Evolutionary conservation across 2,329 filamentous ascomycete genomes (phyloP).

Genomic region (Zymoseptoria crescenta): DNA sequence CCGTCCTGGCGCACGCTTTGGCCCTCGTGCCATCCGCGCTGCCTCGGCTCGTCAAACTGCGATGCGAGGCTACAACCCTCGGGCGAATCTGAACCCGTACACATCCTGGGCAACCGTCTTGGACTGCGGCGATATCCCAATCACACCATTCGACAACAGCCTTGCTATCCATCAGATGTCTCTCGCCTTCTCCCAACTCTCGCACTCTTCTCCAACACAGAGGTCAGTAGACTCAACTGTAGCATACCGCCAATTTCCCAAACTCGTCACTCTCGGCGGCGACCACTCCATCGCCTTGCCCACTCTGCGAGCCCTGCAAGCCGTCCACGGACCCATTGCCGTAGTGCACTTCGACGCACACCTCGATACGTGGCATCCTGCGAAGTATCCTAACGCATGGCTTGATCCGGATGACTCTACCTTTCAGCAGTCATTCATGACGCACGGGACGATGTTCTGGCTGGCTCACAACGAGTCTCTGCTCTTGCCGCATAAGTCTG

Average conservation of each 20-base stretch:
- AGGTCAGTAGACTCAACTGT: conserved; percentile 32
- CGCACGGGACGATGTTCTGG: conserved; percentile 89
- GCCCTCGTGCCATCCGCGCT: conserved; percentile 77
- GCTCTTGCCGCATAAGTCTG: conserved; percentile 63
- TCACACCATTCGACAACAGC: conserved; percentile 78
- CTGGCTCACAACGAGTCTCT: conserved; percentile 73
- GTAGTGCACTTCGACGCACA: conserved; percentile 53
- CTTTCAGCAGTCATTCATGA: conserved; percentile 64
- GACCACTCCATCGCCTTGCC: conserved; percentile 46
- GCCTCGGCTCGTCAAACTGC: conserved; percentile 74
- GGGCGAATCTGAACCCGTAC: conserved; percentile 78
- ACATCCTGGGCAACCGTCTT: conserved; percentile 49
- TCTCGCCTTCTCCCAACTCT: conserved; percentile 66
- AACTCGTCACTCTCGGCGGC: conserved; percentile 42
- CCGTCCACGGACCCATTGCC: conserved; percentile 38
- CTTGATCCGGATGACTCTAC: conserved; percentile 41
- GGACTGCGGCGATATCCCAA: conserved; percentile 81
- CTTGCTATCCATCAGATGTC: conserved; percentile 79
- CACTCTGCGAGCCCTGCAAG: conserved; percentile 42
- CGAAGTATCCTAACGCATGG: conserved; percentile 74
- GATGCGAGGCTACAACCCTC: conserved; percentile 73
- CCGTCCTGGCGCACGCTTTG: conserved; percentile 56
- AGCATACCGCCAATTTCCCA: conserved; percentile 37
- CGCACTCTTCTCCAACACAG: conserved; percentile 34
- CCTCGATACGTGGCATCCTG: conserved; percentile 78